Evolutionary conservation across 768 basidiomycete species (phyloP), one percentile per base, ranked within the genome.

Genomic region (Tricholomella constricta): DNA sequence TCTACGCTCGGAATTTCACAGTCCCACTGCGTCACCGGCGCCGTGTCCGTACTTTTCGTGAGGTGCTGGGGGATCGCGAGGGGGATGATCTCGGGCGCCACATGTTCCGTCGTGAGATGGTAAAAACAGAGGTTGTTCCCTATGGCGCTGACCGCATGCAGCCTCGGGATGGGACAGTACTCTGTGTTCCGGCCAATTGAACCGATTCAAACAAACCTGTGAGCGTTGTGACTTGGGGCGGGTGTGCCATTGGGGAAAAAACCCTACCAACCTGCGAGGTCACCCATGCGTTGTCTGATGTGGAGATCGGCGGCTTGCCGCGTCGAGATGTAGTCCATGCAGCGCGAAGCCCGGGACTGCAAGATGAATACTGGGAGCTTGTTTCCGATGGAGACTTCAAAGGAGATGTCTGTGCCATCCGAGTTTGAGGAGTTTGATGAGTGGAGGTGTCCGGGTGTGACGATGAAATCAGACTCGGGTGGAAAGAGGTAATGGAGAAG

Each of bases 401-500:
- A 38, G 3, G 37, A n/a, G n/a, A 38, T 20, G 17, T 6, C 17
- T 9, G 6, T 17, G 17, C 17, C 37, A 7, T 14, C 3, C 34
- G 34, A 4, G 3, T 38, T 38, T 11, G 37, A 19, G 2, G 37
- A 38, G 6, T 2, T 4, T 4, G 37, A 6, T 19, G 14, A 17
- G 6, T 7, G 37, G 17, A 47, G 51, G 43, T 41, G 46, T 38
- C 51, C 55, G 1, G 60, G 61, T 20, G 47, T 34, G 35, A 62
- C 56, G 3, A 44, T 53, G 55, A 55, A 57, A 4, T 50, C 29
- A n/a, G 48, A 43, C 29, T 55, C 48, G 3, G 55, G 49, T 23
- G 55, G 53, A 53, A 62, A 62, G 43, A 62, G 44, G 32, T 27
- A 19, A 47, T 58, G 35, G 10, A 62, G 54, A 12, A 62, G 59